Evolutionary conservation across 2,329 filamentous ascomycete genomes (phyloP), one percentile per base, ranked within the genome.

Genomic region (Colletotrichum gloeosporioides): DNA sequence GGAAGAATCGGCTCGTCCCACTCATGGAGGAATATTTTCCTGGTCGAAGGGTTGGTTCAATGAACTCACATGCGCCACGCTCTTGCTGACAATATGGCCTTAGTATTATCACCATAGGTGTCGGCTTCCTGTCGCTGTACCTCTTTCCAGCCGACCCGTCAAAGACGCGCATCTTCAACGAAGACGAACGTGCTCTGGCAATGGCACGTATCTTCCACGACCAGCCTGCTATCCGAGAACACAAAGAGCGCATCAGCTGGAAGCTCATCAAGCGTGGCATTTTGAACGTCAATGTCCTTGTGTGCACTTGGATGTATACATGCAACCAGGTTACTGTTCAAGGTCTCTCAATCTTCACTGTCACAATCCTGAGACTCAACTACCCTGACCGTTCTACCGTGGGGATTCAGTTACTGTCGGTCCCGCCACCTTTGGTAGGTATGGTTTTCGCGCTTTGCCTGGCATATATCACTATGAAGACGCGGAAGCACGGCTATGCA

Each of bases 261-360:
- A 22, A 55, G 4, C 65, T 79, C 22, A 59, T 79, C 71, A 76
- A 73, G 65, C 76, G 78, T n/a, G 78, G 78, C 29, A 66, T 78
- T 2, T 49, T 78, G 64, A 80, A 80, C 44, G 76, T 79, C 68
- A 81, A 81, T 67, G 80, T 81, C 29, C 75, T 81, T 18, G 80
- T 79, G 5, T 79, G 80, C 16, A 78, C 80, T 16, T 81, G 80
- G 80, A 78, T 79, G 62, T 78, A 78, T 73, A 79, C 68, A 34
- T 78, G 78, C 53, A 69, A 79, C 59, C 78, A 79, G 53, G 76
- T 94, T 78, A 94, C 92, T 0, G 92, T 93, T 5, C 91, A 93
- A 80, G 92, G 92, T 10, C 86, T 94, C 2, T 91, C 90, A 15
- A 93, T 94, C 86, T 94, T 94, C 82, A 86, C 89, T 0, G 92